These are phyloP conservation scores for Pyrrhoderma noxium DNA, from an alignment of 1,284 basidiomycete species.

Conservation along the genomic window DNA sequence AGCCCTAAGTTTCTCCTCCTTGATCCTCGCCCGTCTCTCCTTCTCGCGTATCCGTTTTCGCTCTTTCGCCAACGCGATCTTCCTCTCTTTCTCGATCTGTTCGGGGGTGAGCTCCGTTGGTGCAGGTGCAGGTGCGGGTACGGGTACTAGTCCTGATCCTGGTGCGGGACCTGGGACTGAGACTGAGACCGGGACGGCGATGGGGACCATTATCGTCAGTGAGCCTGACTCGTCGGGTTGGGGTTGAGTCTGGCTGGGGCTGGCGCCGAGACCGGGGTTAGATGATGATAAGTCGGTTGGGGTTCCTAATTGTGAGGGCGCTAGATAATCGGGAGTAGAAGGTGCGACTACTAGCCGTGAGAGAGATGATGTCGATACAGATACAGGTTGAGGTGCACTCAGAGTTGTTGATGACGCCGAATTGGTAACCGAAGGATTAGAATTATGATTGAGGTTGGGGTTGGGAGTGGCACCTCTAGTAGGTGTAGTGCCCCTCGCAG, in stretches of 20 bases:
- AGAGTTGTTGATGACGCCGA: neutral
- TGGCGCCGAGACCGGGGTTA: no score
- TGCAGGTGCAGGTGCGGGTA: neutral
- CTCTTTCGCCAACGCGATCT: conserved; percentile 34
- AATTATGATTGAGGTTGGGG: no score
- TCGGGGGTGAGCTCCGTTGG: neutral
- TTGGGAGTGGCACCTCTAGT: no score
- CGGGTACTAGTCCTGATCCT: neutral
- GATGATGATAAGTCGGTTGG: neutral
- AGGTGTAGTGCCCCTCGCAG: no score
- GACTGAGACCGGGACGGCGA: no score
- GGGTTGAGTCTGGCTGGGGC: no score
- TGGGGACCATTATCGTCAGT: no score
- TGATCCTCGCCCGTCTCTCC: conserved; percentile 42
- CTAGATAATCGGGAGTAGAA: neutral
- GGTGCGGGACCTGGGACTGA: neutral
- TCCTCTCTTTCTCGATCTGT: conserved; percentile 38
- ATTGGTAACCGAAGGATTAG: no score
- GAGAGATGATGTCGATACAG: no score
- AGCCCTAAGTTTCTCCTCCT: conserved; percentile 12
- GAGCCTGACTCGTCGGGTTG: no score
- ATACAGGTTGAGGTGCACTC: neutral
- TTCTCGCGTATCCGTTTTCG: conserved; percentile 45
- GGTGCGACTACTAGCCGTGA: neutral
- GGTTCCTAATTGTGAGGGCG: neutral